Conservation (phyloP, 176 grass and related monocot genomes). For the Phragmites australis region DNA sequence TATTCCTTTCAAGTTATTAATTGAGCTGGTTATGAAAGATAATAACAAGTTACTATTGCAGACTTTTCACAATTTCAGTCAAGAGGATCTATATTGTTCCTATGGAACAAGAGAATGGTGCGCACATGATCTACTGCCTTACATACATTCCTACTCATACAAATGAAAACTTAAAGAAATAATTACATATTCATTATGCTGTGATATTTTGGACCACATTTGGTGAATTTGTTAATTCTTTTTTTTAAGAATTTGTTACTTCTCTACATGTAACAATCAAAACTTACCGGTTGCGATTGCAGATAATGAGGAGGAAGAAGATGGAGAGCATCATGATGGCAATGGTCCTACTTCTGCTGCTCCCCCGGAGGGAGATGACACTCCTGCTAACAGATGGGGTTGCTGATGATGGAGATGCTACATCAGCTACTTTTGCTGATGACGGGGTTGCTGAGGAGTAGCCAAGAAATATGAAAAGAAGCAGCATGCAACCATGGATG, state of each 20-base stretch:
- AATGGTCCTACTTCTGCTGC: slow-evolving; percentile 4
- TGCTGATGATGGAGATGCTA: neutral
- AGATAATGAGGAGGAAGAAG: slow-evolving; percentile 23
- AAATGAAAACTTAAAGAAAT: neutral
- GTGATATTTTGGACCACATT: neutral
- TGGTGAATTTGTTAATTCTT: no score
- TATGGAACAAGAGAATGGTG: slow-evolving; percentile 39
- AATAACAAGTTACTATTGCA: slow-evolving; percentile 12
- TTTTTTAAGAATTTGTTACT: neutral
- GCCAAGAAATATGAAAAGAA: neutral
- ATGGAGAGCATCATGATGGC: neutral
- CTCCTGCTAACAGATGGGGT: neutral
- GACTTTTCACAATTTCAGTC: slow-evolving; percentile 35
- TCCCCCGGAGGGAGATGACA: neutral
- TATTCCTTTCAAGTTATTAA: neutral
- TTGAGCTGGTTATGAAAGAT: neutral
- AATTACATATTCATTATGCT: neutral
- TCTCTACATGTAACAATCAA: neutral
- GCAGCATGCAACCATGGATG: neutral
- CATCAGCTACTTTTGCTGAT: neutral
- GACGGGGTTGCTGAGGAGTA: slow-evolving; percentile 13
- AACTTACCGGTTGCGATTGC: neutral
- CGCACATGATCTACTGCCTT: neutral
- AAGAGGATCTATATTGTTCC: slow-evolving; percentile 51
- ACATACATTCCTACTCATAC: neutral